Evolutionary conservation across 2,329 filamentous ascomycete genomes (phyloP).

Genomic region (Pleurostoma richardsiae): DNA sequence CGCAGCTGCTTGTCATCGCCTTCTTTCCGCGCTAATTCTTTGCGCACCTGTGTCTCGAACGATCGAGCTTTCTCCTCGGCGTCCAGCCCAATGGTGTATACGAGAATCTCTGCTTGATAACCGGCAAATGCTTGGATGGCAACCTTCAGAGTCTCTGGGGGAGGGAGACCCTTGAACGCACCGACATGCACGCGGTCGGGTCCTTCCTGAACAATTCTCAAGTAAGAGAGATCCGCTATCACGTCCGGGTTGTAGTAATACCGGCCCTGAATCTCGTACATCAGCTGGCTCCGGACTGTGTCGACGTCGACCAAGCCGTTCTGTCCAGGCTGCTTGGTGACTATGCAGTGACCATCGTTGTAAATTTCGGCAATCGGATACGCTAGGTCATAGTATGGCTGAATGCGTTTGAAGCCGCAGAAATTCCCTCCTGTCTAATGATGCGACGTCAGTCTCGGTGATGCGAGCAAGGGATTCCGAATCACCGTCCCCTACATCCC

Average conservation of each 20-base stretch:
- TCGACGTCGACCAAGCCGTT: slow-evolving; percentile 10
- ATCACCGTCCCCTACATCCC: too few species aligned
- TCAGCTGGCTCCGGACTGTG: slow-evolving; percentile 22
- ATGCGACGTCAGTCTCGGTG: too few species aligned
- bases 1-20: background rate
- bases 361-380: slow-evolving; percentile 2
- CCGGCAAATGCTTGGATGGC: slow-evolving; percentile 16
- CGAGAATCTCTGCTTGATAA: slow-evolving; percentile 18
- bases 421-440: too few species aligned
- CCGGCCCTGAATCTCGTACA: slow-evolving; percentile 32
- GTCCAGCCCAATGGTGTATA: slow-evolving; percentile 14
- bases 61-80: slow-evolving; percentile 14
- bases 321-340: background rate
- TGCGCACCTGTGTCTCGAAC: slow-evolving; percentile 11
- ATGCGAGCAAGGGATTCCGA: too few species aligned
- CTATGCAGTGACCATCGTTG: slow-evolving; percentile 7
- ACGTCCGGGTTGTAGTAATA: slow-evolving; percentile 26
- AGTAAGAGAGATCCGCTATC: slow-evolving; percentile 30
- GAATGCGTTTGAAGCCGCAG: too few species aligned
- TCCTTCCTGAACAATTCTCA: slow-evolving; percentile 26
- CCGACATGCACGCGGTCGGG: slow-evolving; percentile 23
- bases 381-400: background rate
- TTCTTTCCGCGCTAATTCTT: slow-evolving; percentile 7
- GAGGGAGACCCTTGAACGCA: slow-evolving; percentile 24
- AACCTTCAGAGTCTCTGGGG: slow-evolving; percentile 24